Evolutionary conservation across 768 basidiomycete species (phyloP), one percentile per base, ranked within the genome.

Genomic region (Psilocybe cyanescens): DNA sequence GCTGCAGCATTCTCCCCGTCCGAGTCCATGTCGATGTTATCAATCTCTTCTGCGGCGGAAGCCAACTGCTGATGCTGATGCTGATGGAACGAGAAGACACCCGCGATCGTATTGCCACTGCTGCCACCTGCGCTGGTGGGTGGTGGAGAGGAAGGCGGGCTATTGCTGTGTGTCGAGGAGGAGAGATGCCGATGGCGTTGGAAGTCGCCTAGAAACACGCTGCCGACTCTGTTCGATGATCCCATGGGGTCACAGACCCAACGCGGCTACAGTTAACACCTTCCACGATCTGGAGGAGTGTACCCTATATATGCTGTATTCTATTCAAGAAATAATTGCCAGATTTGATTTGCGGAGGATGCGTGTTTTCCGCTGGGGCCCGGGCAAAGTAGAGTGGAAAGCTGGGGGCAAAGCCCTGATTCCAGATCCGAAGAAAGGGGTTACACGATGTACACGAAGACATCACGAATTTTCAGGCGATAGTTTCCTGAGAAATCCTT

Each of bases 181-280:
- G 84, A 84, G 11, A 90, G 73, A 45, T 88, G 74, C 45, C 90
- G 86, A 66, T 83, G 81, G 63, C 89, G 87, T 70, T 86, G 84
- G 7, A 86, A 73, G 76, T 94, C 92, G 59, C 92, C 92, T 57
- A 94, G 81, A 74, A 94, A 94, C 24, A 90, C 91, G 68, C 89
- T 91, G 53, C 92, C 91, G 57, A 93, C 83, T 63, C 68, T 64
- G 61, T 68, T 70, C 16, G 61, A 67, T 58, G 61, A 67, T 58
- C 48, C 55, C 66, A 67, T 65, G 39, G 47, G 29, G 45, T 57
- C 39, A 54, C 14, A 33, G 14, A 58, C 24, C 2, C 11, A 46
- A 39, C 53, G 24, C 46, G 41, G 41, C 14, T 44, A 60, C 41
- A 5, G 41, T 12, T 44, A 44, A 44, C 41, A 14, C 41, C 41